A percentile compares a stretch with the other conserved stretches of the same genome.
phyloP scores from a whole-genome alignment of 2,329 filamentous ascomycete species.

The Saccharata proteae region DNA sequence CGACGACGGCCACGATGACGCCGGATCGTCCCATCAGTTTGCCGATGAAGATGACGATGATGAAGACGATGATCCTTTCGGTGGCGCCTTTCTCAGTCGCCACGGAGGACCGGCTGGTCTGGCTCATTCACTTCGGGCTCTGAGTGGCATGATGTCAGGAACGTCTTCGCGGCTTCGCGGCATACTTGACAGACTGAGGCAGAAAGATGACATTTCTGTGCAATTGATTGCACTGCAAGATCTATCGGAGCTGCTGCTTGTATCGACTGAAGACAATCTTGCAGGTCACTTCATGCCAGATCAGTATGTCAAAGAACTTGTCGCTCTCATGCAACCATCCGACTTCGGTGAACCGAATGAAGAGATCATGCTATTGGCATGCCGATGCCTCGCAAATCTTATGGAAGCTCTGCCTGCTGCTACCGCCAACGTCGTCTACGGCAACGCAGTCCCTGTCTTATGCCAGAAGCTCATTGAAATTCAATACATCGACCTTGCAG shows the following conservation, averaged over 20 bases:
- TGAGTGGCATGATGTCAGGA: constrained; percentile 87
- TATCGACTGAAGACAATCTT: constrained; percentile 93
- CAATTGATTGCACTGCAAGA: constrained; percentile 91
- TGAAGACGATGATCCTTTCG: constrained; percentile 49
- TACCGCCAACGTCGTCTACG: constrained; percentile 91
- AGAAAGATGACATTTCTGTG: constrained; percentile 73
- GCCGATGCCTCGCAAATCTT: constrained; percentile 86
- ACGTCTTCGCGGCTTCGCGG: constrained; percentile 65
- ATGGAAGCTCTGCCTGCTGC: constrained; percentile 95
- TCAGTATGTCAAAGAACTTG: constrained; percentile 87
- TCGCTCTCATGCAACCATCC: constrained; percentile 80
- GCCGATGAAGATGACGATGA: constrained; percentile 41
- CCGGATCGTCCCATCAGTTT: constrained; percentile 40
- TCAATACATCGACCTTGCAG: constrained; percentile 91
- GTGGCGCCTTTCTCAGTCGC: constrained; percentile 53
- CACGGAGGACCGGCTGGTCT: constrained; percentile 51
- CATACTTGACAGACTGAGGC: constrained; percentile 48
- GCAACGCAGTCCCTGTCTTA: constrained; percentile 86
- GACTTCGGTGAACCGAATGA: constrained; percentile 83
- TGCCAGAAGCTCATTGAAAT: constrained; percentile 95
- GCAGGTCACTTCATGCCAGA: constrained; percentile 92
- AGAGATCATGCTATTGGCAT: constrained; percentile 94
- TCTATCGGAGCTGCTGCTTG: constrained; percentile 80
- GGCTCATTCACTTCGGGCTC: constrained; percentile 68
- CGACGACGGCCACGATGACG: constrained; percentile 54